A percentile compares a stretch with the other conserved stretches of the same genome.
phyloP scores from a whole-genome alignment of 1,284 basidiomycete genomes.

The Trametes sp. region DNA sequence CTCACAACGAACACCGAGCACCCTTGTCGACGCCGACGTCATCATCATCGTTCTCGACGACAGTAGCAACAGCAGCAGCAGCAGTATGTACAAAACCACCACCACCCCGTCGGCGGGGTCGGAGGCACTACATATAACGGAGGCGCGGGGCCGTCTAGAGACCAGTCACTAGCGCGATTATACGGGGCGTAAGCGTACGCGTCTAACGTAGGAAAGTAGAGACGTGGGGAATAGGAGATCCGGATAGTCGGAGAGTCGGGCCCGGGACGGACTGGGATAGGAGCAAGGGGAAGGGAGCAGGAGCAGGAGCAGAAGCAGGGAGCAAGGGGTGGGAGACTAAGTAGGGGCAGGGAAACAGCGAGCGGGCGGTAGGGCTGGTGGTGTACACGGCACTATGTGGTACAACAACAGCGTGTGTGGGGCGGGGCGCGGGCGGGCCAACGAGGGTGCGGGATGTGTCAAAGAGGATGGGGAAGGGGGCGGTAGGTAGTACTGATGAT shows the following conservation, averaged over 20 bases:
- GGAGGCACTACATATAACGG: not conserved
- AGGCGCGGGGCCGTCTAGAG: too few relatives aligned
- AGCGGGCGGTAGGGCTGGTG: constrained; percentile 4
- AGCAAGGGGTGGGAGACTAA: not conserved
- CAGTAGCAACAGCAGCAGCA: too few relatives aligned
- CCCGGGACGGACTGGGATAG: too few relatives aligned
- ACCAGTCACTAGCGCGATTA: not conserved
- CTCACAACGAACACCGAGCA: too few relatives aligned
- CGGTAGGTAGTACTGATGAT: not conserved
- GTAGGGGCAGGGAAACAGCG: not conserved
- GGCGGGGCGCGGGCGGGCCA: not conserved
- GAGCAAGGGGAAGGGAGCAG: not conserved
- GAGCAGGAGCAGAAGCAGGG: not conserved
- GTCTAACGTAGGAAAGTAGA: not conserved
- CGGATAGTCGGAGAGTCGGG: not conserved
- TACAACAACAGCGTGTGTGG: constrained; percentile 5
- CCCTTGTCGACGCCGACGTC: too few relatives aligned
- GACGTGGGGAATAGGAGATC: too few relatives aligned
- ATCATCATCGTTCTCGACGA: too few relatives aligned
- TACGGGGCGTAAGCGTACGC: too few relatives aligned
- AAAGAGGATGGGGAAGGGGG: too few relatives aligned
- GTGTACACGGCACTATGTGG: too few relatives aligned
- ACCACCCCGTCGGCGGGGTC: not conserved
- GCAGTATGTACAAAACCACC: not conserved
- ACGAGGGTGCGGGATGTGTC: not conserved